Evolutionary conservation across 495 filamentous ascomycete genomes (phyloP), one percentile per base, ranked within the genome.

Genomic region (Collariella sp.): DNA sequence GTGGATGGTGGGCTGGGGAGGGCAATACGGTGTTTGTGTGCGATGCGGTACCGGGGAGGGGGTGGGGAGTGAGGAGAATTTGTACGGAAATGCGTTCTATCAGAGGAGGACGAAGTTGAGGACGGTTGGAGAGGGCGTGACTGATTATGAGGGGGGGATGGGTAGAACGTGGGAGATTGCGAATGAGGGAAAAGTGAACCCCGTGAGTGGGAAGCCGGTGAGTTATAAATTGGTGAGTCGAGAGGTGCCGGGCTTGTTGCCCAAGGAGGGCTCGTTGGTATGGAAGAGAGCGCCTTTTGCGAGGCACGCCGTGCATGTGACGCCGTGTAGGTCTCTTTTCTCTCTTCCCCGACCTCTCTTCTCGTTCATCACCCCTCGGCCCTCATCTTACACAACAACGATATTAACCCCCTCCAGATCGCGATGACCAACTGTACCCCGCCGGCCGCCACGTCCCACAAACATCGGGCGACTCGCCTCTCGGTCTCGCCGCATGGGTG

Each of bases 281-380:
- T 96, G 91, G 91, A 95, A 95, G 69, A 81, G 91, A 19, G 91
- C 91, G 13, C 89, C 87, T 0, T 97, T 97, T 60, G 90, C 91
- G 10, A 72, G 89, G 43, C 89, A 96, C 55, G 83, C 90, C n/a
- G 82, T 97, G 0, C 87, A 91, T 62, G 91, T 96, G 34, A 97
- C 91, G 3, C 86, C 84, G 68, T 95, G 88, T 91, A 81, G 74
- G 82, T 66, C 24, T 38, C 23, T 16, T 49, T 12, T 36, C 5
- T 19, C 11, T 9, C n/a, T 12, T 23, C 26, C 20, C 18, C 35
- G 22, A 22, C 16, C 7, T 23, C 16, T 38, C 40, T 48, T 43
- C 20, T 52, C 44, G 2, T 13, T 2, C 16, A 20, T 26, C 35
- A 3, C 46, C n/a, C n/a, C n/a, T n/a, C n/a, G n/a, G n/a, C n/a